Conservation (phyloP, 495 filamentous ascomycete genomes). For the Aspergillus olivimuriae region DNA sequence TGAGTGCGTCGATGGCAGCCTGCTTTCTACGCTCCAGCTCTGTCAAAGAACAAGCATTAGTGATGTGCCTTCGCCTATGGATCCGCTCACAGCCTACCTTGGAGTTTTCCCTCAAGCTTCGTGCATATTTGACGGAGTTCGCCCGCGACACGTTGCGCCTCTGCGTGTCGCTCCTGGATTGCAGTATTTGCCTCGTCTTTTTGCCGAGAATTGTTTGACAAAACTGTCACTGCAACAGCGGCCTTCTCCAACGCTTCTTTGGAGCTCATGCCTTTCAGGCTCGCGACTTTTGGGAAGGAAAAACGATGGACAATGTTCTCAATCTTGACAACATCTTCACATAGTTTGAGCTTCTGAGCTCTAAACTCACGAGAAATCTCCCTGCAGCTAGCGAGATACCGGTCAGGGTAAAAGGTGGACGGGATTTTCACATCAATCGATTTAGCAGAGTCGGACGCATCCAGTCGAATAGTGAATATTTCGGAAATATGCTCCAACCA, state of each 20-base stretch:
- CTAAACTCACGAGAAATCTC: slow-evolving; percentile 48
- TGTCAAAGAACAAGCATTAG: slow-evolving; percentile 21
- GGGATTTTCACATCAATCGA: slow-evolving; percentile 61
- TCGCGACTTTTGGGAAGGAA: slow-evolving; percentile 15
- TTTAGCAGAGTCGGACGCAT: slow-evolving; percentile 37
- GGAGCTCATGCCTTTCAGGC: slow-evolving; percentile 21
- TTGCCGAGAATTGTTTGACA: slow-evolving; percentile 18
- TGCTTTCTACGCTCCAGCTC: slow-evolving; percentile 49
- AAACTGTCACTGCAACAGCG: slow-evolving; percentile 21
- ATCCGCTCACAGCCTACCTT: slow-evolving; percentile 32
- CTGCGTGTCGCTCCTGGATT: slow-evolving; percentile 14
- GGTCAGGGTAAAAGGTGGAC: slow-evolving; percentile 66
- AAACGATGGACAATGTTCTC: slow-evolving; percentile 31
- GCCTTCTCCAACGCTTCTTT: slow-evolving; percentile 33
- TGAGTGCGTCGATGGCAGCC: slow-evolving; percentile 39
- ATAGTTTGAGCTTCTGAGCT: slow-evolving; percentile 28
- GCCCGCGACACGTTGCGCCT: slow-evolving; percentile 25
- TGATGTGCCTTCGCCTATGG: no score
- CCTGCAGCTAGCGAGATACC: slow-evolving; percentile 60
- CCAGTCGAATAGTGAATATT: slow-evolving; percentile 59
- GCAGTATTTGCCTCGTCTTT: slow-evolving; percentile 12
- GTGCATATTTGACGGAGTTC: slow-evolving; percentile 32
- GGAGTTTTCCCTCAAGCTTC: slow-evolving; percentile 46
- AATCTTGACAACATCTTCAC: slow-evolving; percentile 35
- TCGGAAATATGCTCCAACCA: slow-evolving; percentile 55